Evolutionary conservation across 225 moss, liverwort and hornwort species (phyloP), one percentile per base, ranked within the genome.

Genomic region (Asterella californica): DNA sequence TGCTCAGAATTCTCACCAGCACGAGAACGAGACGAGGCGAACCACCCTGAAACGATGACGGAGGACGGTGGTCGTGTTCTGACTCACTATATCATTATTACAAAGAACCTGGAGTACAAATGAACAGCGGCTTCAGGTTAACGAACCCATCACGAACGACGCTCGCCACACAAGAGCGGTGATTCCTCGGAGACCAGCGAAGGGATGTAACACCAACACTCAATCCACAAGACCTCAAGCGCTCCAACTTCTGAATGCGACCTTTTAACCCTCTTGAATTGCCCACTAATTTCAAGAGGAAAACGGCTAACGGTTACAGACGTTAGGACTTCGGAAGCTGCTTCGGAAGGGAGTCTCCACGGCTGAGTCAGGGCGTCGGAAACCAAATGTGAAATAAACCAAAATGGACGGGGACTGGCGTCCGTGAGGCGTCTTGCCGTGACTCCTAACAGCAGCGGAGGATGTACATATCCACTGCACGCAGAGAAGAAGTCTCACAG

Each of bases 31-130:
- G 47, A 65, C 63, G 47, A 65, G 47, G 77, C 63, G 77, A 77
- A 77, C 77, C 64, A 47, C 63, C 77, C 63, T 30, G 42, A n/a
- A 15, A 64, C 55, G 75, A 75, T 75, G 75, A 57, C 15, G 47
- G 32, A 64, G 27, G 47, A 27, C 46, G 77, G 47, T 65, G 64
- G 47, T 77, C 64, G 64, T 61, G 38, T 61, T 38, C 62, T 63
- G 61, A 76, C 61, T 76, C 45, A 27, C 63, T 77, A 77, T 42
- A 65, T 65, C 77, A 46, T 77, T 18, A 64, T 17, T 27, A 45
- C 34, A 45, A 19, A 63, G 45, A 77, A 29, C 77, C 63, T 63
- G 76, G 25, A 64, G n/a, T 46, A 77, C 77, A 77, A 64, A 77
- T 63, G 27, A 48, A 9, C 64, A 77, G 45, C 46, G 30, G 46